phyloP scores from a whole-genome alignment of 306 rosid genomes.

The Macrotyloma uniflorum region DNA sequence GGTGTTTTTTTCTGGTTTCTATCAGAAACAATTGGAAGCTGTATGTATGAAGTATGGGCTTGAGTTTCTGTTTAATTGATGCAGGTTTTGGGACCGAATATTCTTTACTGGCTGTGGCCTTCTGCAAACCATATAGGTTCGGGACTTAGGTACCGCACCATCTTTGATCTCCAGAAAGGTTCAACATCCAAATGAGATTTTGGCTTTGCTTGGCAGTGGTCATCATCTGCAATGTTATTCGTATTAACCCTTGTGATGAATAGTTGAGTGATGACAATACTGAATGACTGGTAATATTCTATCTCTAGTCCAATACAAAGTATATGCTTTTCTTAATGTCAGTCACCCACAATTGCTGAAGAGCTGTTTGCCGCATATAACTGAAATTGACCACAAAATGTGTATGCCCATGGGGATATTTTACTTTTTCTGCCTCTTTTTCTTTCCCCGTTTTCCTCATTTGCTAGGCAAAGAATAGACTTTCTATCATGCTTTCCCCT shows the following conservation, averaged over 20 bases:
- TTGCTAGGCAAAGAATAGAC: slow-evolving; percentile 38
- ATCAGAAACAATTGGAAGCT: slow-evolving; percentile 2
- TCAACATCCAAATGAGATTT: slow-evolving; percentile 56
- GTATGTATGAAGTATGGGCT: neutral
- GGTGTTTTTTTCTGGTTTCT: no score
- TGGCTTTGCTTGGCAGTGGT: slow-evolving; percentile 27
- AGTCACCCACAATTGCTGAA: slow-evolving; percentile 30
- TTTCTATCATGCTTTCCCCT: slow-evolving; percentile 27
- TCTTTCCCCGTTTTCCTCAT: neutral
- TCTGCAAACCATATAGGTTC: slow-evolving; percentile 73
- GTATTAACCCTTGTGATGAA: slow-evolving; percentile 40
- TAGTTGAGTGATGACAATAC: slow-evolving; percentile 36
- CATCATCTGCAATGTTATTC: slow-evolving; percentile 28
- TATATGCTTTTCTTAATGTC: slow-evolving; percentile 1
- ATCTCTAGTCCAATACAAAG: slow-evolving; percentile 20
- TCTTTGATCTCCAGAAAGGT: slow-evolving; percentile 51
- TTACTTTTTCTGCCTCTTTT: neutral
- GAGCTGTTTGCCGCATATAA: slow-evolving; percentile 41
- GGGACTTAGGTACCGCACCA: slow-evolving; percentile 71
- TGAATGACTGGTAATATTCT: slow-evolving; percentile 38
- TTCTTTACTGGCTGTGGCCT: slow-evolving; percentile 79
- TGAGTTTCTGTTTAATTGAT: slow-evolving; percentile 40
- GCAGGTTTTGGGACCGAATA: slow-evolving; percentile 88
- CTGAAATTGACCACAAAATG: slow-evolving; percentile 29
- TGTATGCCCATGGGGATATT: slow-evolving; percentile 39